Base-by-base conservation (phyloP, 345 rosid genomes). In the Lagerstroemia speciosa region DNA sequence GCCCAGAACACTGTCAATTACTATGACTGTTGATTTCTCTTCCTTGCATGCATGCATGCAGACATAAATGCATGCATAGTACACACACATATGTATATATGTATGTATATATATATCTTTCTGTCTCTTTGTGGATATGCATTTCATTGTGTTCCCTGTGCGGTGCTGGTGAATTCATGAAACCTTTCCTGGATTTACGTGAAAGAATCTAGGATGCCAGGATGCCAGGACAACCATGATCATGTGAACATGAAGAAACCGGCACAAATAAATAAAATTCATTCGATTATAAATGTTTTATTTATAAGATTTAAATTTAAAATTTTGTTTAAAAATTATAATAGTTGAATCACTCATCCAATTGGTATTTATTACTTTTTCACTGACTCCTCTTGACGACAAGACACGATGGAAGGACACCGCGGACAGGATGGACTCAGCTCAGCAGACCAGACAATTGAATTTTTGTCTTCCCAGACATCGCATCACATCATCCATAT, bases 201-300 rank as follows among this genome's bases (percentile, higher is more conserved):
- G 61, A 55, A 55, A 55, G 61, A 55, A 55, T 55, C 61, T 55
- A 55, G 26, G 61, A 43, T n/a, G n/a, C n/a, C n/a, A n/a, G n/a
- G n/a, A n/a, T n/a, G n/a, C n/a, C n/a, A n/a, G n/a, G n/a, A n/a
- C n/a, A n/a, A n/a, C n/a, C n/a, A n/a, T n/a, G n/a, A n/a, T n/a
- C n/a, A 36, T 36, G 38, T 36, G 2, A 36, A 36, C 11, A 41
- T 2, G 46, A 41, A 14, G 46, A 41, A 41, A 41, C 46, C 46
- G 46, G 46, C 26, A 17, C n/a, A 50, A 50, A 50, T 9, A 36
- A 36, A n/a, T n/a, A n/a, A n/a, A n/a, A n/a, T n/a, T n/a, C n/a
- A n/a, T n/a, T n/a, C n/a, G n/a, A n/a, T n/a, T n/a, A n/a, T n/a
- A n/a, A n/a, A n/a, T n/a, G n/a, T n/a, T n/a, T n/a, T n/a, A n/a